Percentiles rank a stretch among this genome's conserved stretches.
phyloP scores from a whole-genome alignment of 345 rosid genomes.

The Boechera divaricarpa region DNA sequence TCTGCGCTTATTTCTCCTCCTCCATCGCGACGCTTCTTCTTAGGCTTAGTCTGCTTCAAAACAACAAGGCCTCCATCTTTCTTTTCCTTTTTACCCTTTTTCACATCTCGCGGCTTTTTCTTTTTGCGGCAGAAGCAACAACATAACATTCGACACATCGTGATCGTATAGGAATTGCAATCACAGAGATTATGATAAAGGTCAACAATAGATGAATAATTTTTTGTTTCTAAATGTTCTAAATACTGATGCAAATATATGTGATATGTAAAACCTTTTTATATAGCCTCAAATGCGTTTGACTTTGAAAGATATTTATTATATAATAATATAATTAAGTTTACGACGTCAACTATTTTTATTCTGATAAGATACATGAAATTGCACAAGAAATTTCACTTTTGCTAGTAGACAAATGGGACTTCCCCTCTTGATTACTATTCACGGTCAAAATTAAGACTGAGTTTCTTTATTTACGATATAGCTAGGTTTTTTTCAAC shows the following conservation, averaged over 20 bases:
- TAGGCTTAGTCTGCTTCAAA: conserved; percentile 24
- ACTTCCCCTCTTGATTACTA: conserved; percentile 3
- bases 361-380: conserved; percentile 16
- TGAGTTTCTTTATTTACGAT: not conserved
- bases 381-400: conserved; percentile 10
- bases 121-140: conserved; percentile 26
- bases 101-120: conserved; percentile 27
- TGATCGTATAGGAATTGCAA: conserved; percentile 19
- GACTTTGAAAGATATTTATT: conserved; percentile 15
- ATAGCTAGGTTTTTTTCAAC: not conserved
- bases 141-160: conserved; percentile 31
- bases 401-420: conserved; percentile 7
- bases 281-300: conserved; percentile 8
- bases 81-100: conserved; percentile 33
- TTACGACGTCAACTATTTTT: conserved; percentile 6
- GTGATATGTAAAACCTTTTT: conserved; percentile 13
- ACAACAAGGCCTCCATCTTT: conserved; percentile 40
- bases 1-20: not conserved
- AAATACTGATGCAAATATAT: conserved; percentile 19
- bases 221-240: not conserved
- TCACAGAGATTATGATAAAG: conserved; percentile 15
- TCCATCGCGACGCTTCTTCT: conserved; percentile 32
- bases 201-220: not conserved
- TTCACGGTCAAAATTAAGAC: conserved; percentile 17
- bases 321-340: not conserved